A percentile compares a stretch with the other conserved stretches of the same genome.
Conservation (phyloP, 495 filamentous ascomycete genomes). For the Penicillium herquei region DNA sequence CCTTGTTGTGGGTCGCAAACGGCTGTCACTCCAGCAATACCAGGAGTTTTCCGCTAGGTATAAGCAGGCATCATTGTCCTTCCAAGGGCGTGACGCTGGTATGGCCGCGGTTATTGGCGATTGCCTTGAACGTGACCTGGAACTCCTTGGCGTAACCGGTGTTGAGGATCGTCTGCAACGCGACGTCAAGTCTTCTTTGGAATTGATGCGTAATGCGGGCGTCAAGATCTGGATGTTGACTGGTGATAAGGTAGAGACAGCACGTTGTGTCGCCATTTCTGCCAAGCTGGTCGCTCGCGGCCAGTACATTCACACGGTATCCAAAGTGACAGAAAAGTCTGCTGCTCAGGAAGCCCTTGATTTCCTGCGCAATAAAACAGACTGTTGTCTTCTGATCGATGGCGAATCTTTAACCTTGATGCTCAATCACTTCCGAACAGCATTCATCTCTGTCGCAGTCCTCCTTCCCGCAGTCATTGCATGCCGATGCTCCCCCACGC, state of each 20-base stretch:
- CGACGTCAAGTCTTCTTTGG: slow-evolving; percentile 91
- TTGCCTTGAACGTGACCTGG: slow-evolving; percentile 83
- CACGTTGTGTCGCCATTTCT: slow-evolving; percentile 91
- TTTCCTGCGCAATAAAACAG: slow-evolving; percentile 82
- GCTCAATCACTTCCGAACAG: slow-evolving; percentile 71
- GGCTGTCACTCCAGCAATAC: slow-evolving; percentile 72
- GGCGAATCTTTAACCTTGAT: slow-evolving; percentile 85
- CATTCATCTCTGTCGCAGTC: slow-evolving; percentile 89
- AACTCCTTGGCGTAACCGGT: slow-evolving; percentile 92
- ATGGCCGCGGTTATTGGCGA: slow-evolving; percentile 78
- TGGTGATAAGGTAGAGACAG: slow-evolving; percentile 98
- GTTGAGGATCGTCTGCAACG: slow-evolving; percentile 96
- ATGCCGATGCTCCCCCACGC: slow-evolving; percentile 94
- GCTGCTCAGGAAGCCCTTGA: slow-evolving; percentile 81
- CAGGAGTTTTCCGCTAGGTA: slow-evolving; percentile 72
- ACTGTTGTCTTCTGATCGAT: slow-evolving; percentile 90
- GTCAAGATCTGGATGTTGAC: slow-evolving; percentile 99
- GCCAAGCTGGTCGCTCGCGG: slow-evolving; percentile 92
- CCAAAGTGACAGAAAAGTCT: slow-evolving; percentile 59
- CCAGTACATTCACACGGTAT: slow-evolving; percentile 93
- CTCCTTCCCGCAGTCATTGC: slow-evolving; percentile 88
- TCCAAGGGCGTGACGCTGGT: slow-evolving; percentile 73
- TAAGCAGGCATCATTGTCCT: slow-evolving; percentile 73
- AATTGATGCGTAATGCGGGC: slow-evolving; percentile 95
- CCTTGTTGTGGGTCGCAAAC: slow-evolving; percentile 87